A percentile compares a stretch with the other conserved stretches of the same genome.
Evolutionary conservation across 2,329 filamentous ascomycete genomes (phyloP).

Genomic region (Aspergillus melleus): DNA sequence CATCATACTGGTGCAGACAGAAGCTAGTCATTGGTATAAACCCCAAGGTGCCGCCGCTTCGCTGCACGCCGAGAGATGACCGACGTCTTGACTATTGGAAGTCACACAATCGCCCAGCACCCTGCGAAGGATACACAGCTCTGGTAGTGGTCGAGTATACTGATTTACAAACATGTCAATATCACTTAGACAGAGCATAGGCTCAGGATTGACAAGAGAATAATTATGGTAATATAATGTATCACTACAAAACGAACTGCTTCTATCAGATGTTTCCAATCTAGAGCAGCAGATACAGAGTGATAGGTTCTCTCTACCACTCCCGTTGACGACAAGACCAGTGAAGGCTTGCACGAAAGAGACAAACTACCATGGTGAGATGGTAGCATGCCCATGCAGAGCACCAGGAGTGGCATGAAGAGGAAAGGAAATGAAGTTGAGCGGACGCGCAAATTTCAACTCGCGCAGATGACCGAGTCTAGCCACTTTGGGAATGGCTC

Average conservation of each 20-base stretch:
- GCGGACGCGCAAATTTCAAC: slow-evolving; percentile 15
- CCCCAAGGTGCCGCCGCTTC: not conserved
- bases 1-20: not conserved
- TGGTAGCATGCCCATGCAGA: slow-evolving; percentile 41
- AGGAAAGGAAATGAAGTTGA: slow-evolving; percentile 18
- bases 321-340: slow-evolving; percentile 46
- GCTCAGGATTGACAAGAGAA: not conserved
- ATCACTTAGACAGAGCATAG: not conserved
- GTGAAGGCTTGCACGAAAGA: slow-evolving; percentile 36
- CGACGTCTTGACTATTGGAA: not conserved
- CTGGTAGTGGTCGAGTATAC: not conserved
- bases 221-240: slow-evolving; percentile 48
- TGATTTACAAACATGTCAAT: not conserved
- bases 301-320: slow-evolving; percentile 65
- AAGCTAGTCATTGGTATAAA: not conserved
- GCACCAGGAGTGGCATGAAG: slow-evolving; percentile 42
- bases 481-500: slow-evolving; percentile 22
- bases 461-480: slow-evolving; percentile 18
- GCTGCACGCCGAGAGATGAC: not conserved
- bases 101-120: not conserved
- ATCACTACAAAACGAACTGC: slow-evolving; percentile 74
- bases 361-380: slow-evolving; percentile 31
- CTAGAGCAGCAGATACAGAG: slow-evolving; percentile 88
- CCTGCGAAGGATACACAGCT: not conserved
- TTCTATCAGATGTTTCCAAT: slow-evolving; percentile 68